A percentile compares a stretch with the other conserved stretches of the same genome.
These are phyloP conservation scores for Jaapia argillacea DNA, from an alignment of 768 basidiomycete genomes.

Conservation along the genomic window DNA sequence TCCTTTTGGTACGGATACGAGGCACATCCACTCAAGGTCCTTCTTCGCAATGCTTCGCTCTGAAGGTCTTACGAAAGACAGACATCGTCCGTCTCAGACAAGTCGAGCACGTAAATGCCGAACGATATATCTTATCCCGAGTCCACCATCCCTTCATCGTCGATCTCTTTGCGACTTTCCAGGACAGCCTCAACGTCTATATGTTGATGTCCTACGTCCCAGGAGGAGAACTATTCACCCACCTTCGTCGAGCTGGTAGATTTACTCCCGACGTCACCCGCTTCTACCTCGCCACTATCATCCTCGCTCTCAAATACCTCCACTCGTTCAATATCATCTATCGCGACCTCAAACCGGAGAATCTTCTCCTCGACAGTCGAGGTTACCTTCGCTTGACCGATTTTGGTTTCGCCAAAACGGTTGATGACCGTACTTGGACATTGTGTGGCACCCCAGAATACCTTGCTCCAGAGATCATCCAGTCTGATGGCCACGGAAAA, in stretches of 20 bases:
- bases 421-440: conserved; percentile 97
- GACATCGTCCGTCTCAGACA: conserved; percentile 87
- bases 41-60: conserved; percentile 60
- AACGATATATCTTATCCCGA: conserved; percentile 85
- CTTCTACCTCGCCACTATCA: conserved; percentile 94
- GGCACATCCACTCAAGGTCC: conserved; percentile 32
- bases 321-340: conserved; percentile 98
- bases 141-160: conserved; percentile 95
- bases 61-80: conserved; percentile 83
- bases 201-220: conserved; percentile 65
- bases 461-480: conserved; percentile 96
- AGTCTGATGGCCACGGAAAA: conserved; percentile 95
- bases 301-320: conserved; percentile 89
- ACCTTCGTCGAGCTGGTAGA: conserved; percentile 85
- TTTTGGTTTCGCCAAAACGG: conserved; percentile 97
- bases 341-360: conserved; percentile 97
- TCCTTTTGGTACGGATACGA: conserved; percentile 78
- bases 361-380: conserved; percentile 86
- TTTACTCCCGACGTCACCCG: conserved; percentile 97
- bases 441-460: conserved; percentile 96
- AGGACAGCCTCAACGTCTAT: conserved; percentile 77
- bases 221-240: conserved; percentile 96
- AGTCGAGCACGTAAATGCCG: conserved; percentile 96
- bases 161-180: conserved; percentile 90
- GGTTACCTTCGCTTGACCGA: conserved; percentile 95